phyloP scores from a whole-genome alignment of 2,329 filamentous ascomycete species.

The Monosporascus ibericus region DNA sequence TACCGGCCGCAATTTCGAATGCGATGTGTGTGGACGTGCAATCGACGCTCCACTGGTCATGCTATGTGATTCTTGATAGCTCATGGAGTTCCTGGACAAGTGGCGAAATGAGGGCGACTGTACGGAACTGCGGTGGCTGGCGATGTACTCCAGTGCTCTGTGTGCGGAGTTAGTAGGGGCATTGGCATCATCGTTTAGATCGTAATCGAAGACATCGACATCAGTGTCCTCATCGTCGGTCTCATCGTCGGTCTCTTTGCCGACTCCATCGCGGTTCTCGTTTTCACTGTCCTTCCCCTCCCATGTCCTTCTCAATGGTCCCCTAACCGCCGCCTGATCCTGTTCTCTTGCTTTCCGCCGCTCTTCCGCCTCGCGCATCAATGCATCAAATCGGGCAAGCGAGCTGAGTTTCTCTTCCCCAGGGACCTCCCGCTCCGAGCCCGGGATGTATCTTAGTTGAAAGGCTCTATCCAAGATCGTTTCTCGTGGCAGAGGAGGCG shows the following conservation, averaged over 20 bases:
- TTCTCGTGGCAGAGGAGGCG: slow-evolving; percentile 51
- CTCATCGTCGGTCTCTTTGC: slow-evolving; percentile 31
- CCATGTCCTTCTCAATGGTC: slow-evolving; percentile 42
- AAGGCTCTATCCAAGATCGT: slow-evolving; percentile 64
- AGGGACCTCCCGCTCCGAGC: slow-evolving; percentile 45
- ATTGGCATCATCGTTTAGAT: slow-evolving; percentile 30
- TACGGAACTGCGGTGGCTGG: slow-evolving; percentile 34
- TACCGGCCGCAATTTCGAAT: slow-evolving; percentile 41
- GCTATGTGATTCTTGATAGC: slow-evolving; percentile 17
- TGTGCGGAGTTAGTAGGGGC: slow-evolving; percentile 35
- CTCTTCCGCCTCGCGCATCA: slow-evolving; percentile 57
- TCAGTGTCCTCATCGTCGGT: slow-evolving; percentile 35
- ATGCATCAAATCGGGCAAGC: slow-evolving; percentile 57
- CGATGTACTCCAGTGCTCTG: slow-evolving; percentile 45
- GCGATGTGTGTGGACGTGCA: slow-evolving; percentile 47
- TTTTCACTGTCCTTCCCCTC: slow-evolving; percentile 41
- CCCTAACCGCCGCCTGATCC: slow-evolving; percentile 23
- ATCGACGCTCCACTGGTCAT: slow-evolving; percentile 27
- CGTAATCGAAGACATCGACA: slow-evolving; percentile 28
- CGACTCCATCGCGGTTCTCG: slow-evolving; percentile 35
- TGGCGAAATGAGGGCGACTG: slow-evolving; percentile 25
- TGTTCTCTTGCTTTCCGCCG: slow-evolving; percentile 37
- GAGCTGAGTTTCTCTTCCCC: slow-evolving; percentile 60
- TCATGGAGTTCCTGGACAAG: slow-evolving; percentile 25
- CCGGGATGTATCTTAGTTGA: slow-evolving; percentile 56